Evolutionary conservation across 768 basidiomycete species (phyloP).

Genomic region (Lepiota brunneoincarnata): DNA sequence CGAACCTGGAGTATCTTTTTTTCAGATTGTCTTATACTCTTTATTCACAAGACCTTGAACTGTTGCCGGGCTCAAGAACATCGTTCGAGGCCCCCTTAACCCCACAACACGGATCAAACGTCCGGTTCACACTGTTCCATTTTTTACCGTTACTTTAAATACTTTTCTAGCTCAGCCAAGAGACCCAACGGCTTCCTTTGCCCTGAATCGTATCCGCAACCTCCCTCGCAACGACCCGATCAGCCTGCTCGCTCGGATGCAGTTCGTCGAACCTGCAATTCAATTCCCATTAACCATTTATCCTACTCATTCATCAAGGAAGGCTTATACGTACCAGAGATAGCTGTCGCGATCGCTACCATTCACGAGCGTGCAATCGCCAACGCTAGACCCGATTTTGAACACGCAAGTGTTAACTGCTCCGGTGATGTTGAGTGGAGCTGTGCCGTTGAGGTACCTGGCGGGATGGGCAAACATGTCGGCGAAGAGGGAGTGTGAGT

Average conservation of each 20-base stretch:
- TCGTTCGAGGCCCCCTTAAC: not conserved
- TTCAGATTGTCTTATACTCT: not conserved
- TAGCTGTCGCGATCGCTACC: conserved; percentile 55
- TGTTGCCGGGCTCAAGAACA: no score
- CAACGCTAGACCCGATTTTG: conserved; percentile 26
- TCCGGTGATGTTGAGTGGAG: conserved; percentile 56
- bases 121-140: not conserved
- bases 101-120: not conserved
- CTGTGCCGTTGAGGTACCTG: conserved; percentile 61
- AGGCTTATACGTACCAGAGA: conserved; percentile 43
- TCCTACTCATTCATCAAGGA: conserved; percentile 38
- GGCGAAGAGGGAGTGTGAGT: conserved; percentile 57
- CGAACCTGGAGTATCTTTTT: not conserved
- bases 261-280: conserved; percentile 52
- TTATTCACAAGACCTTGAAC: no score
- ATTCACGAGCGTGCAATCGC: conserved; percentile 32
- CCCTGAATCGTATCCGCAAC: conserved; percentile 46
- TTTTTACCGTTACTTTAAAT: not conserved
- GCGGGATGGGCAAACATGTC: conserved; percentile 54
- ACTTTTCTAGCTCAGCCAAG: conserved; percentile 43
- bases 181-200: conserved; percentile 41
- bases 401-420: conserved; percentile 48
- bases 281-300: conserved; percentile 26
- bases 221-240: conserved; percentile 50
- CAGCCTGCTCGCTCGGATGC: conserved; percentile 59